phyloP scores from a whole-genome alignment of 192 early-diverging fungal species.

The Thoreauomyces humboldtii region DNA sequence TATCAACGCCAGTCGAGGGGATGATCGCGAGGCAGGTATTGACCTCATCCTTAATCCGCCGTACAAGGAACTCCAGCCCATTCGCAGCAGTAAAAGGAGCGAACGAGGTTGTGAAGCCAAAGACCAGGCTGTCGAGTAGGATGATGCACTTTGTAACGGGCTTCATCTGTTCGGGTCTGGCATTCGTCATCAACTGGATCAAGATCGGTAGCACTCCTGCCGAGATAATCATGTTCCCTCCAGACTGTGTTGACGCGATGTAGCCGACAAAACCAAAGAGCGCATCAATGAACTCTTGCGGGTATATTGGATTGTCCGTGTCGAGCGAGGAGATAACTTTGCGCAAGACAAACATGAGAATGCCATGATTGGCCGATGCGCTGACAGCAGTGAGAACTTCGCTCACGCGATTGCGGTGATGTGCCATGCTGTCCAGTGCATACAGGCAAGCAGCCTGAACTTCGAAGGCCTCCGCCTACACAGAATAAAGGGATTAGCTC shows the following conservation, averaged over 20 bases:
- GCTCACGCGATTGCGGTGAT: slow-evolving; percentile 68
- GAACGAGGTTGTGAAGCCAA: slow-evolving; percentile 72
- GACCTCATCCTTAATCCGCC: slow-evolving; percentile 64
- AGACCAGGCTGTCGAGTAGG: slow-evolving; percentile 81
- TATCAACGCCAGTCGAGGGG: too few relatives aligned
- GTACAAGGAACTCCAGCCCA: slow-evolving; percentile 75
- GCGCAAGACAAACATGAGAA: slow-evolving; percentile 78
- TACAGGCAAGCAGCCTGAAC: slow-evolving; percentile 79
- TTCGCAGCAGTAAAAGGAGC: slow-evolving; percentile 76
- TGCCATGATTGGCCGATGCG: slow-evolving; percentile 90
- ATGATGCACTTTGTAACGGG: slow-evolving; percentile 60
- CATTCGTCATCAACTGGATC: slow-evolving; percentile 68
- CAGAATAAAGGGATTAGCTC: not conserved
- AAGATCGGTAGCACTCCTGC: slow-evolving; percentile 87
- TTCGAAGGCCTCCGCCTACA: slow-evolving; percentile 35
- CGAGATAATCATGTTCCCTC: slow-evolving; percentile 85
- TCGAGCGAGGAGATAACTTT: slow-evolving; percentile 61
- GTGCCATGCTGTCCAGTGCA: slow-evolving; percentile 80
- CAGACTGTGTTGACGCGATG: slow-evolving; percentile 74
- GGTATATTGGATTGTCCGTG: slow-evolving; percentile 35
- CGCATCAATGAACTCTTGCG: slow-evolving; percentile 80
- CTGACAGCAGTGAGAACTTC: slow-evolving; percentile 86
- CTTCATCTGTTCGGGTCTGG: slow-evolving; percentile 56
- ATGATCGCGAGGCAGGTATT: too few relatives aligned
- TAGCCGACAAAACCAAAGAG: slow-evolving; percentile 75